Conservation (phyloP, 768 basidiomycete genomes). For the Jaapia argillacea region DNA sequence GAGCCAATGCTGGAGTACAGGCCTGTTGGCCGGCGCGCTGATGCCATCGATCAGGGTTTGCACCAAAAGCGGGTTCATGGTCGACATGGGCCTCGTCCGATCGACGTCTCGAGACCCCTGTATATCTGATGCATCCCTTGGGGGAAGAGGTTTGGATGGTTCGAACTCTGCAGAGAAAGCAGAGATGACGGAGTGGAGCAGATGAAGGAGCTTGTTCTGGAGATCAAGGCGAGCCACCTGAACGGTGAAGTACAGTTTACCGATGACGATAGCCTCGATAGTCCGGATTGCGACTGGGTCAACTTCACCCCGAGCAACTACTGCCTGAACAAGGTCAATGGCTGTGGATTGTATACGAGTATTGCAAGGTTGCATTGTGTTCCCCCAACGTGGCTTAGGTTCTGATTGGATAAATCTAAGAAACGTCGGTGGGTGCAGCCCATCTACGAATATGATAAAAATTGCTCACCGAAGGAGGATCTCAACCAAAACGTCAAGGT, state of each 20-base stretch:
- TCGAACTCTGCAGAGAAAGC: conserved; percentile 37
- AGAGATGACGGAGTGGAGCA: conserved; percentile 79
- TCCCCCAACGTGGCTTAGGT: conserved; percentile 36
- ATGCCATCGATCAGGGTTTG: conserved; percentile 81
- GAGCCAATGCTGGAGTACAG: conserved; percentile 90
- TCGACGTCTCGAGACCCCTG: conserved; percentile 16
- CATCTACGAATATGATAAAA: neutral
- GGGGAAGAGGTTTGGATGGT: conserved; percentile 1
- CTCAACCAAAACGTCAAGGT: conserved; percentile 70
- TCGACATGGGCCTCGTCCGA: conserved; percentile 25
- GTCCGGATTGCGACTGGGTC: conserved; percentile 47
- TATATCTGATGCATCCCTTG: conserved; percentile 4
- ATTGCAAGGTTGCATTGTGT: conserved; percentile 54
- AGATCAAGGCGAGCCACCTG: conserved; percentile 66
- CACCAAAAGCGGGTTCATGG: conserved; percentile 62
- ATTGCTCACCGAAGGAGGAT: conserved; percentile 56
- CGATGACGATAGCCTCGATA: conserved; percentile 62
- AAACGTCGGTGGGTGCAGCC: neutral
- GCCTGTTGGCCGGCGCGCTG: conserved; percentile 52
- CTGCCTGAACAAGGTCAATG: conserved; percentile 73
- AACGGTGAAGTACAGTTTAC: conserved; percentile 66
- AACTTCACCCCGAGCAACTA: conserved; percentile 76
- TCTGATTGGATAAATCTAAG: conserved; percentile 72
- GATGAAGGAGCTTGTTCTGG: conserved; percentile 89
- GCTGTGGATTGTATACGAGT: conserved; percentile 59